Evolutionary conservation across 2,329 filamentous ascomycete species (phyloP).

Genomic region (Thyridium curvatum): DNA sequence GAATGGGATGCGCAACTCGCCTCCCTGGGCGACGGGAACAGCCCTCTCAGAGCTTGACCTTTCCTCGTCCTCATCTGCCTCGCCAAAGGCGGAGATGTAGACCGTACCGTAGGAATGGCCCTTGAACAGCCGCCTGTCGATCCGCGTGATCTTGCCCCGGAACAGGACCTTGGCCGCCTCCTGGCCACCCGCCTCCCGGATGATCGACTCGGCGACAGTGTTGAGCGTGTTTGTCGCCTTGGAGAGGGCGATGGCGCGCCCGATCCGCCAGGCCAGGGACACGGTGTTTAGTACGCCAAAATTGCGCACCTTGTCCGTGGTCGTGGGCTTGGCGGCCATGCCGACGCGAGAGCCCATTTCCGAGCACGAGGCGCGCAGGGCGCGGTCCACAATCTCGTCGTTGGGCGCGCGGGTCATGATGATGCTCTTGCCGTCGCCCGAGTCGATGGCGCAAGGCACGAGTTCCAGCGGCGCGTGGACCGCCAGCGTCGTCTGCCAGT

Average conservation of each 20-base stretch:
- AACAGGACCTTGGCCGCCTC: conserved; percentile 40
- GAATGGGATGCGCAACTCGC: conserved; percentile 17
- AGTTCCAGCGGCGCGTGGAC: conserved; percentile 31
- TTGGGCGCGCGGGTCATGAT: conserved; percentile 32
- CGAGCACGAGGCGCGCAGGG: conserved; percentile 29
- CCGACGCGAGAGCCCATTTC: conserved; percentile 34
- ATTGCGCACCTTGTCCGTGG: conserved; percentile 20
- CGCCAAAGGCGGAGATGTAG: conserved; percentile 15
- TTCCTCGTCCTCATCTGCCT: conserved; percentile 12
- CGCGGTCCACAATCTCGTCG: conserved; percentile 33
- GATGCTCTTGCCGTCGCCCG: conserved; percentile 35
- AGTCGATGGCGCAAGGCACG: conserved; percentile 36
- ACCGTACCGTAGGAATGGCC: conserved; percentile 40
- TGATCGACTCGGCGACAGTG: conserved; percentile 38
- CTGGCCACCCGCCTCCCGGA: conserved; percentile 39
- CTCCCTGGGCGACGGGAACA: conserved; percentile 7
- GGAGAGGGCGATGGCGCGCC: conserved; percentile 35
- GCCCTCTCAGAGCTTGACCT: background rate
- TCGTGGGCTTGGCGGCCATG: conserved; percentile 22
- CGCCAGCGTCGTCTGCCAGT: conserved; percentile 26
- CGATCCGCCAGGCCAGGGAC: conserved; percentile 38
- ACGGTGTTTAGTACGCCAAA: conserved; percentile 26
- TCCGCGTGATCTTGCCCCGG: conserved; percentile 45
- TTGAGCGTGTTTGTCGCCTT: conserved; percentile 34
- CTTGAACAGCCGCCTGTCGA: conserved; percentile 40